A percentile compares a stretch with the other conserved stretches of the same genome.
phyloP scores from a whole-genome alignment of 23 red algal genomes.

The Gracilaria vermiculophylla region DNA sequence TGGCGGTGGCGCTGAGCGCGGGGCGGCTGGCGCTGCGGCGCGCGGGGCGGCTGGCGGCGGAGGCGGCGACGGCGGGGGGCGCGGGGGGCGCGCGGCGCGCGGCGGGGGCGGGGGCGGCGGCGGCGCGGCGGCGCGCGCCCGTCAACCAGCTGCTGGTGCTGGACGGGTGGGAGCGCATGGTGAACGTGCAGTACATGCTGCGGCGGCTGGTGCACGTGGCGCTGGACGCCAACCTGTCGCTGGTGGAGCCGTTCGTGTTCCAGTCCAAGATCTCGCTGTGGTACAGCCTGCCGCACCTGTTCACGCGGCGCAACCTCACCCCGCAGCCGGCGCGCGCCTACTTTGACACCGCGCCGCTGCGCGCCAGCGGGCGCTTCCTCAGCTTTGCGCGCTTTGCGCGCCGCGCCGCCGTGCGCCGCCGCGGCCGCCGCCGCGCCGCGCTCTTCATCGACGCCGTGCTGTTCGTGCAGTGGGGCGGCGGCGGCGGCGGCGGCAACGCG shows the following conservation, averaged over 20 bases:
- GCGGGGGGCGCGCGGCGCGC: background rate
- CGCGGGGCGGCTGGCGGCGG: too few species aligned
- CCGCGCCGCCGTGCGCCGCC: background rate
- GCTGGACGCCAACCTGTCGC: conserved; percentile 25
- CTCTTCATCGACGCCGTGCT: background rate
- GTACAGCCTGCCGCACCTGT: conserved; percentile 15
- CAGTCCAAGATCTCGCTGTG: conserved; percentile 33
- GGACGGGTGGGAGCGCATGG: conserved; percentile 64
- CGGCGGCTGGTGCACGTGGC: conserved; percentile 36
- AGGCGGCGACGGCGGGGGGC: too few species aligned
- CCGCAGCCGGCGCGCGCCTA: conserved; percentile 23
- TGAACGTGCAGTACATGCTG: conserved; percentile 45
- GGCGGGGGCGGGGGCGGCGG: background rate
- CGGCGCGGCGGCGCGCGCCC: background rate
- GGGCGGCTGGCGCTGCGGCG: background rate
- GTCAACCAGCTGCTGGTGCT: conserved; percentile 23
- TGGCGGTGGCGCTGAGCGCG: background rate
- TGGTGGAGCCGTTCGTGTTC: conserved; percentile 60
- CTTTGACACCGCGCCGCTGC: background rate
- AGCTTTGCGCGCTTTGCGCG: background rate
- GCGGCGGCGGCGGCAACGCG: background rate
- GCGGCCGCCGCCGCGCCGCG: background rate
- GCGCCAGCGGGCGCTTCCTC: conserved; percentile 2
- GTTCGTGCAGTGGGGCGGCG: background rate
- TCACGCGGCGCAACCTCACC: background rate